Base-by-base conservation (phyloP, 2,329 filamentous ascomycete genomes). In the Claviceps lovelessii region DNA sequence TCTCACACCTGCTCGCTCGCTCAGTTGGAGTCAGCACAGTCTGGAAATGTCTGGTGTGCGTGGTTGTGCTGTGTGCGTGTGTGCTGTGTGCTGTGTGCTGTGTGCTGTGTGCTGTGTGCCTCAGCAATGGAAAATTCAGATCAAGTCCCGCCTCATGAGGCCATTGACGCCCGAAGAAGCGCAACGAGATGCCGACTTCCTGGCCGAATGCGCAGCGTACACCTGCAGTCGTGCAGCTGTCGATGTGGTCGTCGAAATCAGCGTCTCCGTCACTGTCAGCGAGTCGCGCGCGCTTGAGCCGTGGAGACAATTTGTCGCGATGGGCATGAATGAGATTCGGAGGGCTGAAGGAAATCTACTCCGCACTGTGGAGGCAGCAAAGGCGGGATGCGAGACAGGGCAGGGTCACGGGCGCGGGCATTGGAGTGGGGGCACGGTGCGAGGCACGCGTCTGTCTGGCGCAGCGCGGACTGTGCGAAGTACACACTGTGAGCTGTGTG, bases 261-360 rank as follows among this genome's bases (percentile, higher is more conserved):
- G 49, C 42, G 56, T 58, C 55, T 39, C 29, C 35, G 58, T 57
- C 52, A 51, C 57, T 51, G 54, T 59, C 60, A 60, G 58, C 61
- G 39, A 54, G 55, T 61, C 56, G 59, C 60, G 58, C 58, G 61
- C 60, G 58, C 58, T 59, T 37, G 55, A 53, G 58, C 59, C 62
- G 61, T 62, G 61, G 61, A 58, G 58, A 60, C 60, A 49, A 56
- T 58, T 58, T 56, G 58, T 61, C 58, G 59, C 60, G 57, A 62
- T 59, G 58, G 57, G 58, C 58, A 59, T 61, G 48, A 54, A 51
- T 46, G 56, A 53, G 57, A 59, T 57, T 56, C 55, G 53, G 56
- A 41, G 28, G 42, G 35, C 50, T 52, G 49, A 50, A 35, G 41
- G 37, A 53, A 52, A 13, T 47, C 44, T 9, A 48, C 33, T 53